A percentile compares a stretch with the other conserved stretches of the same genome.
Evolutionary conservation across 2,329 filamentous ascomycete genomes (phyloP).

Genomic region (Calonectria hongkongensis): DNA sequence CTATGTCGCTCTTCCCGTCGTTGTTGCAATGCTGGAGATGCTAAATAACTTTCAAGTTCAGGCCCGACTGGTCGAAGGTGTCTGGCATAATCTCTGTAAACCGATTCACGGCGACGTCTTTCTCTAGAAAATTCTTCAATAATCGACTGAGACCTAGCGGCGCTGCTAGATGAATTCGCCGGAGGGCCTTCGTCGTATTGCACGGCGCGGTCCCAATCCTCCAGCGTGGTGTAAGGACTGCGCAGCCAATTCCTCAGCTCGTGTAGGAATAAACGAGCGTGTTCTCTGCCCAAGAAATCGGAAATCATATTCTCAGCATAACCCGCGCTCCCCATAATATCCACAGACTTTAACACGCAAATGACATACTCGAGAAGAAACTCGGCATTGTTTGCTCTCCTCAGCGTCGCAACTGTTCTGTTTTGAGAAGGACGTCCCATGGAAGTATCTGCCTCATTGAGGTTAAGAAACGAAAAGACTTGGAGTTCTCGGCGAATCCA

Average conservation of each 20-base stretch:
- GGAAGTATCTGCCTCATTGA: constrained; percentile 51
- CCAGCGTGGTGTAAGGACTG: constrained; percentile 83
- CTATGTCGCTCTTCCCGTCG: not conserved
- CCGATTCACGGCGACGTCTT: not conserved
- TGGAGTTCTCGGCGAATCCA: constrained; percentile 90
- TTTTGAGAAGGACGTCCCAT: constrained; percentile 32
- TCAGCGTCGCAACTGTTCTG: constrained; percentile 46
- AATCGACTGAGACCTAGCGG: not conserved
- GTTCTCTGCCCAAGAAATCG: constrained; percentile 85
- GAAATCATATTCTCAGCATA: constrained; percentile 86
- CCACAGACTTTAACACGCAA: constrained; percentile 87
- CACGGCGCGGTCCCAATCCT: constrained; percentile 87
- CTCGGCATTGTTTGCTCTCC: constrained; percentile 81
- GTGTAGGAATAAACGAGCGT: constrained; percentile 86
- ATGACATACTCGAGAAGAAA: constrained; percentile 92
- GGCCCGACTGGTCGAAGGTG: too few relatives aligned
- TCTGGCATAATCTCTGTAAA: not conserved
- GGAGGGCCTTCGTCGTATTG: constrained; percentile 73
- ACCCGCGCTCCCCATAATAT: constrained; percentile 85
- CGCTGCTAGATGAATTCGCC: constrained; percentile 10
- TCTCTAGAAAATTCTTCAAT: constrained; percentile 10
- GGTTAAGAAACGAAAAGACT: constrained; percentile 84
- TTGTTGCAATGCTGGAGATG: not conserved
- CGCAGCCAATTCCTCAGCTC: constrained; percentile 89
- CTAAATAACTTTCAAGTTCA: not conserved